These are phyloP conservation scores for Hibiscus syriacus DNA, from an alignment of 345 rosid genomes.

Conservation along the genomic window DNA sequence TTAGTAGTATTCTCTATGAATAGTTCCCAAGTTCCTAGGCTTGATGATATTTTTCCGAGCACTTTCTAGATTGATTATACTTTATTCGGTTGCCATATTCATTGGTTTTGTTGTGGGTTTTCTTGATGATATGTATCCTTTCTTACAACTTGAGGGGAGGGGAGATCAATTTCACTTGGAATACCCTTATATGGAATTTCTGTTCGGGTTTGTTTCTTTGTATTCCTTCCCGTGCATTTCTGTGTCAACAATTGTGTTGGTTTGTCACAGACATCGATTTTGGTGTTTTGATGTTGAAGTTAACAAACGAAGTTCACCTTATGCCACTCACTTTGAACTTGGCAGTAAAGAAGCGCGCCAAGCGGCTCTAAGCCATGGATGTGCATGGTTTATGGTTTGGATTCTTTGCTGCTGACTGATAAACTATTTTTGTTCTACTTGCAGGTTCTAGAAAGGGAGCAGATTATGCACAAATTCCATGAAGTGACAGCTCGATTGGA, in stretches of 20 bases:
- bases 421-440: background rate
- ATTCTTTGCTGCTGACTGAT: background rate
- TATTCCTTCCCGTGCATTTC: too few species aligned
- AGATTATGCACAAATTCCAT: constrained; percentile 51
- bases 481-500: constrained; percentile 63
- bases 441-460: constrained; percentile 83
- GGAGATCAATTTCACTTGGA: background rate
- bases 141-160: background rate
- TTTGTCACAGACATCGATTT: background rate
- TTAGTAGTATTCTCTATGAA: background rate
- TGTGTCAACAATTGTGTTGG: background rate
- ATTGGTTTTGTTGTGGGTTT: background rate
- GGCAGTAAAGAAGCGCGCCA: background rate
- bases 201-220: too few species aligned
- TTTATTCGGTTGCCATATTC: background rate
- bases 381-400: background rate
- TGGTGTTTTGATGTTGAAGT: too few species aligned
- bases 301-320: background rate
- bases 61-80: too few species aligned
- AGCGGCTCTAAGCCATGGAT: too few species aligned
- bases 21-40: background rate
- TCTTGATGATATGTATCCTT: background rate
- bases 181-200: too few species aligned
- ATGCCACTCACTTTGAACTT: background rate
- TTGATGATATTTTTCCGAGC: background rate